Conservation (phyloP, 1,139 yeast genomes). For the Yamadazyma atmosphaerica region DNA sequence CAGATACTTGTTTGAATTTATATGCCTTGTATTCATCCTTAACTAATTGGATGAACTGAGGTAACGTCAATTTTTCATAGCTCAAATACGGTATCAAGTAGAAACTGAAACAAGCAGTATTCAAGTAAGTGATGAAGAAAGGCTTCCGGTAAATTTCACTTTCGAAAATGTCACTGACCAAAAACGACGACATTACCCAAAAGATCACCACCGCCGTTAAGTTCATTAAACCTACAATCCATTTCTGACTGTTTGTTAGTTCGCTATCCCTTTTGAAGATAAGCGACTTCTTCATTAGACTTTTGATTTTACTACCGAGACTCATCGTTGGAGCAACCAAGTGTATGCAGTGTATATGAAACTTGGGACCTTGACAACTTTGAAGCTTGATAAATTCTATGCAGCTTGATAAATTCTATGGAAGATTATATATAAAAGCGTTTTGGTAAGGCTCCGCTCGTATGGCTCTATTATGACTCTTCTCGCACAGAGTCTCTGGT, state of each 20-base stretch:
- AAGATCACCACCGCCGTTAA: constrained; percentile 72
- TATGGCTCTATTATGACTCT: neutral
- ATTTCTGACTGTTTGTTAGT: constrained; percentile 40
- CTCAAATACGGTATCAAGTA: constrained; percentile 68
- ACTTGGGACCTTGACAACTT: no score
- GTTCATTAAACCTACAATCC: constrained; percentile 78
- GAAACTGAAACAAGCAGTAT: constrained; percentile 79
- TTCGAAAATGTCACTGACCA: constrained; percentile 73
- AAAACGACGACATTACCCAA: constrained; percentile 87
- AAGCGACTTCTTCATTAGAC: constrained; percentile 3
- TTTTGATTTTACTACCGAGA: neutral
- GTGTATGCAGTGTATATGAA: no score
- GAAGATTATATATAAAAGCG: neutral
- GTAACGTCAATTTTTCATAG: constrained; percentile 20
- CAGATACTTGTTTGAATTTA: neutral
- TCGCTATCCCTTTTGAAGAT: constrained; percentile 14
- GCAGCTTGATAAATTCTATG: no score
- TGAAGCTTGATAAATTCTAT: no score
- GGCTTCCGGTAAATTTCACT: constrained; percentile 78
- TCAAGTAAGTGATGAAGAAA: constrained; percentile 87
- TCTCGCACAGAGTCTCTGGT: neutral
- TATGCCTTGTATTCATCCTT: constrained; percentile 21
- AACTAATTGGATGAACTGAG: constrained; percentile 23
- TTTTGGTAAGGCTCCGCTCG: constrained; percentile 1
- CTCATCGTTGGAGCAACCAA: neutral